phyloP scores from a whole-genome alignment of 1,284 basidiomycete species.

The Neotropicomus parvogracilis region DNA sequence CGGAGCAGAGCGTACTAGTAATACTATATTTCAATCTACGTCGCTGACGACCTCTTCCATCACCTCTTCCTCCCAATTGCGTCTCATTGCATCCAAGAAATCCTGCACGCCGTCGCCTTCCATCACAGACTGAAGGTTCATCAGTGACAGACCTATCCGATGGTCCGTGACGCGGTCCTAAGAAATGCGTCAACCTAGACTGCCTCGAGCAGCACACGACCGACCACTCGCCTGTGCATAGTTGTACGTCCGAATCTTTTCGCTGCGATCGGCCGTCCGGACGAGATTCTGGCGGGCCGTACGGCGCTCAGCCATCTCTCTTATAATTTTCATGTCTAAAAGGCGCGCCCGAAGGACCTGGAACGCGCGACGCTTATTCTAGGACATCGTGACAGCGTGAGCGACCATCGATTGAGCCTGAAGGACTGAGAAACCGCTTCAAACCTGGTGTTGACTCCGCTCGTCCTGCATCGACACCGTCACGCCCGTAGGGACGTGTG shows the following conservation, averaged over 20 bases:
- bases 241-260: conserved; percentile 94
- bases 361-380: conserved; percentile 89
- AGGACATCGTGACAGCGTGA: conserved; percentile 3
- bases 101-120: conserved; percentile 73
- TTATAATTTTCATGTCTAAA: conserved; percentile 71
- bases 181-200: neutral
- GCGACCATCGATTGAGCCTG: neutral
- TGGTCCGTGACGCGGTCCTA: conserved; percentile 92
- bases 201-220: neutral
- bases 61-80: conserved; percentile 60
- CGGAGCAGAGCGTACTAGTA: no score
- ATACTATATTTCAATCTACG: conserved; percentile 8
- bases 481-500: conserved; percentile 91
- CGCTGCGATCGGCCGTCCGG: conserved; percentile 77
- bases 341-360: conserved; percentile 81
- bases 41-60: conserved; percentile 64
- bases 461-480: conserved; percentile 99
- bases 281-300: conserved; percentile 71
- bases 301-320: conserved; percentile 70
- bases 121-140: conserved; percentile 70
- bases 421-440: no score
- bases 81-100: conserved; percentile 62
- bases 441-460: conserved; percentile 89
- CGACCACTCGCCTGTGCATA: conserved; percentile 64
- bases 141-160: conserved; percentile 75